Evolutionary conservation across 192 early-diverging fungal genomes (phyloP).

Genomic region (Podochytrium sp.): DNA sequence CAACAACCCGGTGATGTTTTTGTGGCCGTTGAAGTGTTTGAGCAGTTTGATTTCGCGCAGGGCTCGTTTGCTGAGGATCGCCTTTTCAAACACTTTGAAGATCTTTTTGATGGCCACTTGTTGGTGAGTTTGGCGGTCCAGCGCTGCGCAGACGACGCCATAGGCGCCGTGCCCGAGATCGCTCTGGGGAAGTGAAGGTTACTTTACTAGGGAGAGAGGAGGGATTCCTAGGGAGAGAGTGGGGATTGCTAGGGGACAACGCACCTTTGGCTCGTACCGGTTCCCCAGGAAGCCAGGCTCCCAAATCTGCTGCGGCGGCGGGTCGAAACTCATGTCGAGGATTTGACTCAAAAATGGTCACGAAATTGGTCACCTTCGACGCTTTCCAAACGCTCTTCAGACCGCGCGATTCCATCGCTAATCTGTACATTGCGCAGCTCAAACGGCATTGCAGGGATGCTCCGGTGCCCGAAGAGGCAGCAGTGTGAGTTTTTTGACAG

Average conservation of each 20-base stretch:
- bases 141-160: constrained; percentile 95
- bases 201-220: neutral
- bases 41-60: constrained; percentile 95
- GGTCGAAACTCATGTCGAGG: too few species aligned
- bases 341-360: too few species aligned
- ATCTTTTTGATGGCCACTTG: constrained; percentile 97
- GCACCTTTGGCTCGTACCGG: neutral
- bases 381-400: too few species aligned
- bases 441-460: too few species aligned
- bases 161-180: constrained; percentile 93
- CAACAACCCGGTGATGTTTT: constrained; percentile 92
- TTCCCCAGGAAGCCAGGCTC: constrained; percentile 9
- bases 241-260: neutral
- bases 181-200: neutral
- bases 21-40: constrained; percentile 84
- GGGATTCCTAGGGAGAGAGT: neutral
- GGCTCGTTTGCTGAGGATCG: constrained; percentile 91
- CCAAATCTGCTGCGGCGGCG: constrained; percentile 8
- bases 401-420: too few species aligned
- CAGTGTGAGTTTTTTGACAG: too few species aligned
- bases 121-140: constrained; percentile 80
- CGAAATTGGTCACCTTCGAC: too few species aligned
- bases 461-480: too few species aligned
- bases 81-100: constrained; percentile 90
- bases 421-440: too few species aligned